These are phyloP conservation scores for Arthromyces matolae DNA, from an alignment of 768 basidiomycete species.

Conservation along the genomic window DNA sequence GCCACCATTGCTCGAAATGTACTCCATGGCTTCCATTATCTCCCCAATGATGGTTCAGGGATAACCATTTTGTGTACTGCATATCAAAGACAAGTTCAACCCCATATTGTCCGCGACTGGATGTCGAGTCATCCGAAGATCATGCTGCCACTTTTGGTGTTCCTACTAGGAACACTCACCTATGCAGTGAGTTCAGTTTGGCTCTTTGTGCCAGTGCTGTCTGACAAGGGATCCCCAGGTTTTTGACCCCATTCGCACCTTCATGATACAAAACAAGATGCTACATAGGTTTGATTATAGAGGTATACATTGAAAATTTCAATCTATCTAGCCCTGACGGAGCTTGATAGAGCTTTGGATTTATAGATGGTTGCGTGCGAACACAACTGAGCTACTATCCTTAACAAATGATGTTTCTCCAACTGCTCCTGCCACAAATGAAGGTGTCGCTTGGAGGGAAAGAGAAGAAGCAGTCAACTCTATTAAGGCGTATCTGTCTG, in stretches of 20 bases:
- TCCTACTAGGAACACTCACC: constrained; percentile 84
- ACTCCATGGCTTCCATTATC: constrained; percentile 47
- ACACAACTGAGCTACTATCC: constrained; percentile 50
- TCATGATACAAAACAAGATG: constrained; percentile 81
- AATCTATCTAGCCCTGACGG: too few species aligned
- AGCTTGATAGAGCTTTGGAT: constrained; percentile 75
- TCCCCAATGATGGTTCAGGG: constrained; percentile 25
- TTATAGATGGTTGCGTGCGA: constrained; percentile 70
- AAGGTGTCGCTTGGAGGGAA: constrained; percentile 81
- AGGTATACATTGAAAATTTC: too few species aligned
- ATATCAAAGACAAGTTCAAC: constrained; percentile 64
- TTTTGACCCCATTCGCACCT: constrained; percentile 86
- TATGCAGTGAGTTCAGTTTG: constrained; percentile 63
- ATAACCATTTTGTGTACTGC: constrained; percentile 46
- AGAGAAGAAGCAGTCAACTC: constrained; percentile 70
- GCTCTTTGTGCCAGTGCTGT: not conserved
- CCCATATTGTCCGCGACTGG: constrained; percentile 72
- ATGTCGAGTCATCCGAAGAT: constrained; percentile 83
- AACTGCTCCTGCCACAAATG: constrained; percentile 19
- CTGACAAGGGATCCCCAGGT: constrained; percentile 44
- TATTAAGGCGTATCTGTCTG: constrained; percentile 68
- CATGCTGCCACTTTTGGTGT: constrained; percentile 74
- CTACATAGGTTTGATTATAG: constrained; percentile 81
- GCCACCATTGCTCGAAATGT: constrained; percentile 84
- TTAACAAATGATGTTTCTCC: constrained; percentile 21